Conservation (phyloP, 495 filamentous ascomycete genomes). For the Penicillium silybi region DNA sequence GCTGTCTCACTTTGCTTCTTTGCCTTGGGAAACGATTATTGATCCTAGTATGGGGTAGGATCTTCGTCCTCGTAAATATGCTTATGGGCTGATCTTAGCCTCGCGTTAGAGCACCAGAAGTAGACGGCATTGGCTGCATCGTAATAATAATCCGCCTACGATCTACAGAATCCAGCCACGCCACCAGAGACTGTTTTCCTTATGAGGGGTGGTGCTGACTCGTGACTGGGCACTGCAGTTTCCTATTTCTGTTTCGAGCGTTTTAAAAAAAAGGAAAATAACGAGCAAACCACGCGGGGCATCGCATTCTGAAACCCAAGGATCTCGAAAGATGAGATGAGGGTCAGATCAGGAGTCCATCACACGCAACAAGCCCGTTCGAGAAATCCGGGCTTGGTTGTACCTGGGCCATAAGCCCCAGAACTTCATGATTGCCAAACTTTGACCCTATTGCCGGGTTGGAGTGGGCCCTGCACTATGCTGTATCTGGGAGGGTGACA, state of each 20-base stretch:
- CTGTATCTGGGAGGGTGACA: constrained; percentile 17
- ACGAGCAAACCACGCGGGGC: not conserved
- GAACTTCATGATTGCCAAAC: constrained; percentile 19
- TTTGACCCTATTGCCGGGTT: constrained; percentile 16
- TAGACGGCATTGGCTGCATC: constrained; percentile 1
- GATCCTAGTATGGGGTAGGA: not conserved
- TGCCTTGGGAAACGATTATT: not conserved
- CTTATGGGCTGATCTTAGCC: not conserved
- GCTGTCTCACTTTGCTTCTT: constrained; percentile 19
- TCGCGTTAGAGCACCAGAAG: not conserved
- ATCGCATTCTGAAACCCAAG: constrained; percentile 13
- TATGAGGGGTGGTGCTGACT: not conserved
- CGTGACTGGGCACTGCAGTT: not conserved
- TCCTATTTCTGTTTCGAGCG: not conserved
- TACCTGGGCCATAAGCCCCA: not conserved
- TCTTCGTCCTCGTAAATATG: not conserved
- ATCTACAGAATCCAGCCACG: not conserved
- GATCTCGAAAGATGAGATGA: not conserved
- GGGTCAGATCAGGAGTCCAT: not conserved
- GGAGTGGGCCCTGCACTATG: constrained; percentile 2
- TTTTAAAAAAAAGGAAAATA: not conserved
- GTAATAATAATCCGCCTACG: constrained; percentile 5
- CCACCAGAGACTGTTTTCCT: not conserved
- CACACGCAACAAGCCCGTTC: constrained; percentile 3
- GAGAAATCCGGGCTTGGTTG: not conserved